Evolutionary conservation across 441 rosid species (phyloP).

Genomic region (California macrophylla): DNA sequence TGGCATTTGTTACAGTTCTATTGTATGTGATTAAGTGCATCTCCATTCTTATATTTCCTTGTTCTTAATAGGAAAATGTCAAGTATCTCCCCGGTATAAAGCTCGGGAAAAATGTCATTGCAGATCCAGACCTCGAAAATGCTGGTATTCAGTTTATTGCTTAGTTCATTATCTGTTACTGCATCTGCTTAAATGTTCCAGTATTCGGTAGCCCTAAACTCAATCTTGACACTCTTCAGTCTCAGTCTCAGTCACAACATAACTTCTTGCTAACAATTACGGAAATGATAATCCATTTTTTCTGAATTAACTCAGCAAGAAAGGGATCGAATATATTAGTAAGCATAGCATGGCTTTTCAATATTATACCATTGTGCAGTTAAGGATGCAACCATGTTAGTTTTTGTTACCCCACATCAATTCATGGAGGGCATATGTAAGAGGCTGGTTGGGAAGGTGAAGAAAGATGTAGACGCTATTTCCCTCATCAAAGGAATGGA

Average conservation of each 20-base stretch:
- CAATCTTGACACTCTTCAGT: no score
- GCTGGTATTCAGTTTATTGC: constrained; percentile 45
- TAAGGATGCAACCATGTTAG: constrained; percentile 80
- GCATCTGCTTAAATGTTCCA: neutral
- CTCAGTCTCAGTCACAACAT: no score
- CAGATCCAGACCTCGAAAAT: constrained; percentile 72
- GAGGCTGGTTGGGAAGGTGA: constrained; percentile 61
- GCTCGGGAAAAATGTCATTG: constrained; percentile 77
- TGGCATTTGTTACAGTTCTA: neutral
- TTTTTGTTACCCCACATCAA: constrained; percentile 90
- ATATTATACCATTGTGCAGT: constrained; percentile 34
- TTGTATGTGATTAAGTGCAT: neutral
- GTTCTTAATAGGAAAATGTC: constrained; percentile 55
- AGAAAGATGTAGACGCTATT: constrained; percentile 57
- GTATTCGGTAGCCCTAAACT: no score
- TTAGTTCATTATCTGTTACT: neutral
- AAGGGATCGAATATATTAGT: no score
- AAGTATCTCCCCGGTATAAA: constrained; percentile 85
- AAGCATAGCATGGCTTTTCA: neutral
- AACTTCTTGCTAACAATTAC: neutral
- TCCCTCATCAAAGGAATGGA: constrained; percentile 96
- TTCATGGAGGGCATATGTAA: constrained; percentile 86
- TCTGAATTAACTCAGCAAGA: no score
- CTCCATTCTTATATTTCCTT: neutral
- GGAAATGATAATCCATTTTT: neutral